Conservation (phyloP, 176 grass and related monocot genomes). For the Phragmites australis region DNA sequence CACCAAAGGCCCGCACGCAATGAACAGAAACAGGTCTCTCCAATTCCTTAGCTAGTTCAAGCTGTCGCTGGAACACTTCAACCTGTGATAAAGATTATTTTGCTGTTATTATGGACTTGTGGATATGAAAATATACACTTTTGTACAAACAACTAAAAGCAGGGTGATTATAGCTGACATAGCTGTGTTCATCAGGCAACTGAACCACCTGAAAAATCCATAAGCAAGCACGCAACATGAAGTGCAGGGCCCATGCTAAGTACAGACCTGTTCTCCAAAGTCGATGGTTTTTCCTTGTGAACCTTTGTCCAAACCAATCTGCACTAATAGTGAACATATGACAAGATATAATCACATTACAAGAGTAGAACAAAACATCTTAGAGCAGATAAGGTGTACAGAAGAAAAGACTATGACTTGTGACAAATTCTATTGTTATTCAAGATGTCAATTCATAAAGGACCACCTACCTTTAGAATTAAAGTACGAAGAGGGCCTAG, state of each 20-base stretch:
- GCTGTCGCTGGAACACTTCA: conserved; percentile 71
- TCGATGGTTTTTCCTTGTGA: conserved; percentile 74
- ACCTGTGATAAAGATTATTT: conserved; percentile 46
- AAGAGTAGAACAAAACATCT: background rate
- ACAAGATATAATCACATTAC: background rate
- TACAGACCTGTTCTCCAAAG: conserved; percentile 72
- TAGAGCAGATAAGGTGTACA: background rate
- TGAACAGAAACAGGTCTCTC: conserved; percentile 80
- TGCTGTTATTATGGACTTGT: conserved; percentile 8
- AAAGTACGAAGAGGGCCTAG: background rate
- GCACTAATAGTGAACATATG: conserved; percentile 23
- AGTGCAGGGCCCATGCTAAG: background rate
- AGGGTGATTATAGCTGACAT: background rate
- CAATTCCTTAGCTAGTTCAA: conserved; percentile 88
- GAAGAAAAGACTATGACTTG: background rate
- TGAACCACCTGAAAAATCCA: conserved; percentile 17
- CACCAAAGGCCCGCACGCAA: conserved; percentile 82
- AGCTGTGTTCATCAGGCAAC: conserved; percentile 4
- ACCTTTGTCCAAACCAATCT: conserved; percentile 93
- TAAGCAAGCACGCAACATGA: background rate
- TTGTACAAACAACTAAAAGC: conserved; percentile 26
- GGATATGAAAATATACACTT: conserved; percentile 7
- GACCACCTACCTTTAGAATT: background rate
- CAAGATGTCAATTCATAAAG: background rate
- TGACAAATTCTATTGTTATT: background rate